Conservation (phyloP, 2,329 filamentous ascomycete genomes). For the Didymella sp. region DNA sequence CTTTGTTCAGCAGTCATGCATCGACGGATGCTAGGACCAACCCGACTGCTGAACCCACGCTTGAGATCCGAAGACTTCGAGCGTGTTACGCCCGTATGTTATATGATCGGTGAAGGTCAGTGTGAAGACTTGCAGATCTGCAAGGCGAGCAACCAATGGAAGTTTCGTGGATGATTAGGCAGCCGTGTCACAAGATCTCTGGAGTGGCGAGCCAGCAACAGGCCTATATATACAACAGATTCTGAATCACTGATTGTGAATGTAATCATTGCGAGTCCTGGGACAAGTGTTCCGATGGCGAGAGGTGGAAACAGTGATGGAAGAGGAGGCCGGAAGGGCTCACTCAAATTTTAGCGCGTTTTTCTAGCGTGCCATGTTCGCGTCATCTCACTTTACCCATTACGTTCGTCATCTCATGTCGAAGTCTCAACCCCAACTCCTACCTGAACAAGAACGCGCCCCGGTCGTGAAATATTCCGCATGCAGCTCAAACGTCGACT, state of each 20-base stretch:
- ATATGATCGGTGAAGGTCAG: not conserved
- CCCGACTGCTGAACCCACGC: constrained; percentile 43
- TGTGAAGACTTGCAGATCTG: not conserved
- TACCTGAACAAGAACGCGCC: not conserved
- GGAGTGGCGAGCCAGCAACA: not conserved
- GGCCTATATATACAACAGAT: not conserved
- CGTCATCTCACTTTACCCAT: not conserved
- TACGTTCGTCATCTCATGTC: not conserved
- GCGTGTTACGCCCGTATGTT: constrained; percentile 11
- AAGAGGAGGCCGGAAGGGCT: not conserved
- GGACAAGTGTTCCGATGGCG: not conserved
- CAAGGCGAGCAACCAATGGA: not conserved
- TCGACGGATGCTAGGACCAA: constrained; percentile 28
- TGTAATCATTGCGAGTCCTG: not conserved
- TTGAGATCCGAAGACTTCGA: constrained; percentile 31
- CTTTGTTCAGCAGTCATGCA: constrained; percentile 47
- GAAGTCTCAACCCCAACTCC: not conserved
- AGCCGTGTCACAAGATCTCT: not conserved
- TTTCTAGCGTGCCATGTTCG: not conserved
- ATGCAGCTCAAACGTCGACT: not conserved
- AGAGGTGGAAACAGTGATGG: not conserved
- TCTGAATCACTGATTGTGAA: not conserved
- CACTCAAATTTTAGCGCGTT: not conserved
- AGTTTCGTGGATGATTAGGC: not conserved
- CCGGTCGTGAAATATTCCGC: not conserved